These are phyloP conservation scores for Musa beccarii DNA, from an alignment of 176 grass and related monocot species.

Conservation along the genomic window DNA sequence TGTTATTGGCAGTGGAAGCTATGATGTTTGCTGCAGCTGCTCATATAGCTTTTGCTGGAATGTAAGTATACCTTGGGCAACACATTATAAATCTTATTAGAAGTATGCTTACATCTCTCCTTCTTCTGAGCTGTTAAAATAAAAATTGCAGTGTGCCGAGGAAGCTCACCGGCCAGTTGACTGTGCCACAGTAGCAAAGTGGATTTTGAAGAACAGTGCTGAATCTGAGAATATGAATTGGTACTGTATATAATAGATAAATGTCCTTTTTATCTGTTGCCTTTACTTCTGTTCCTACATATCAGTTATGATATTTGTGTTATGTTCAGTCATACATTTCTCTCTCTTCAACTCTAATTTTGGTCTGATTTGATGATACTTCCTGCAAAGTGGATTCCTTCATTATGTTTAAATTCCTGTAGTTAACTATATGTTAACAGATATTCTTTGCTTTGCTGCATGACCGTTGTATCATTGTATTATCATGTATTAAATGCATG, in stretches of 20 bases:
- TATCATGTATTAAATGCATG: too few species aligned
- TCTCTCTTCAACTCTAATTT: too few species aligned
- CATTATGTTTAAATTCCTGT: too few species aligned
- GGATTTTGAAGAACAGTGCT: constrained; percentile 95
- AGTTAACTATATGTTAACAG: too few species aligned
- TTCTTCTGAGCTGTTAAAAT: not conserved
- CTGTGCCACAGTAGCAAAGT: constrained; percentile 92
- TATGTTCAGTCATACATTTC: too few species aligned
- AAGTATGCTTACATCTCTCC: not conserved
- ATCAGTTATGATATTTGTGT: too few species aligned
- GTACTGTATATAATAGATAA: constrained; percentile 26
- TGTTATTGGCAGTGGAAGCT: constrained; percentile 84
- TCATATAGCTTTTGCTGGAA: constrained; percentile 95
- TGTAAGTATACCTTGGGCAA: constrained; percentile 33
- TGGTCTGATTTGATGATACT: too few species aligned
- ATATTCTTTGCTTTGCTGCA: too few species aligned
- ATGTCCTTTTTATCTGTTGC: too few species aligned
- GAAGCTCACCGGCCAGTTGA: constrained; percentile 99
- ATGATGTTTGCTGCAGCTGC: constrained; percentile 90
- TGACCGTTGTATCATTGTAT: too few species aligned
- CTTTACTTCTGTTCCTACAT: too few species aligned
- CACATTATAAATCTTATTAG: constrained; percentile 2
- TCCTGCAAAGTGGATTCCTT: too few species aligned
- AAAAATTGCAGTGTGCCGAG: constrained; percentile 67
- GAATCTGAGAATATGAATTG: constrained; percentile 99